Evolutionary conservation across 768 basidiomycete genomes (phyloP).

Genomic region (Serendipita vermifera): DNA sequence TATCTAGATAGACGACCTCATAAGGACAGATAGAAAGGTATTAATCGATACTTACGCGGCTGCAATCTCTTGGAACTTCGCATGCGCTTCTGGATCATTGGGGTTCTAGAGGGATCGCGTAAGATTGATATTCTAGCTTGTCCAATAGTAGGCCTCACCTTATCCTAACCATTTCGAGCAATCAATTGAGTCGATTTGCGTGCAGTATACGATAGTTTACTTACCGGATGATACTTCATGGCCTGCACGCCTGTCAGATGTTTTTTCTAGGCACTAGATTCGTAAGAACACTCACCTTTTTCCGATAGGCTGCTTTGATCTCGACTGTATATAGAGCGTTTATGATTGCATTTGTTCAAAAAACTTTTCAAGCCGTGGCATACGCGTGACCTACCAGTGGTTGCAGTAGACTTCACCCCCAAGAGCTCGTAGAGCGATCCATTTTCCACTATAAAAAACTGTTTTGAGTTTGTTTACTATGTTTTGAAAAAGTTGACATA

Average conservation of each 20-base stretch:
- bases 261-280: not conserved
- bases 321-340: slow-evolving; percentile 38
- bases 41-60: slow-evolving; percentile 50
- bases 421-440: slow-evolving; percentile 63
- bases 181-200: too few species aligned
- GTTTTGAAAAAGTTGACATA: too few species aligned
- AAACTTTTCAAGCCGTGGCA: slow-evolving; percentile 6
- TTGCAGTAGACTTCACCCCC: slow-evolving; percentile 55
- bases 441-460: not conserved
- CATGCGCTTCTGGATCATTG: slow-evolving; percentile 69
- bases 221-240: slow-evolving; percentile 76
- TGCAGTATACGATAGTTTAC: too few species aligned
- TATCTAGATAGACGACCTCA: slow-evolving; percentile 37
- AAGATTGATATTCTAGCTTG: not conserved
- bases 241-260: slow-evolving; percentile 37
- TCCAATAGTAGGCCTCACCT: slow-evolving; percentile 31
- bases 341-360: not conserved
- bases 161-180: slow-evolving; percentile 48
- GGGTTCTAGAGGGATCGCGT: slow-evolving; percentile 48
- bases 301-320: slow-evolving; percentile 89
- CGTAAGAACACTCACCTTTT: slow-evolving; percentile 47
- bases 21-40: not conserved
- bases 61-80: slow-evolving; percentile 79
- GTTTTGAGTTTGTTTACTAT: too few species aligned
- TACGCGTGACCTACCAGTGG: slow-evolving; percentile 41